Conservation (phyloP, 1,139 yeast genomes). For the Pichia sp. region DNA sequence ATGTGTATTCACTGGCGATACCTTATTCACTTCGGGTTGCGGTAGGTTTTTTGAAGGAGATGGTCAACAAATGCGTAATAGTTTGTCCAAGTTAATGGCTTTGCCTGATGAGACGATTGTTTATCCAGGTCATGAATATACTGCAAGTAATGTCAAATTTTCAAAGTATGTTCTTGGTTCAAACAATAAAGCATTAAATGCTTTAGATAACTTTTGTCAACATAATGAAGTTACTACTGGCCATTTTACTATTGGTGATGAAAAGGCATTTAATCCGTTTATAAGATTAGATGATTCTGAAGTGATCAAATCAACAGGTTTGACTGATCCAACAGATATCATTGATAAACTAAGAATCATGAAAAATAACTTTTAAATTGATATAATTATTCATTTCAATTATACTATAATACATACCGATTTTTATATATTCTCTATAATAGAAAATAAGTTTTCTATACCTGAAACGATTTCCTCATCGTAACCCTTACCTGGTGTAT, state of each 20-base stretch:
- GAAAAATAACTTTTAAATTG: slow-evolving; percentile 36
- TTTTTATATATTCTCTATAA: slow-evolving; percentile 16
- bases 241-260: slow-evolving; percentile 75
- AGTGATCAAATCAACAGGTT: slow-evolving; percentile 38
- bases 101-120: slow-evolving; percentile 68
- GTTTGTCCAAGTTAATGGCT: slow-evolving; percentile 52
- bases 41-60: slow-evolving; percentile 95
- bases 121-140: slow-evolving; percentile 95
- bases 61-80: slow-evolving; percentile 69
- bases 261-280: slow-evolving; percentile 78
- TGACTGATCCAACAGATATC: slow-evolving; percentile 32
- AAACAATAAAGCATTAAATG: slow-evolving; percentile 45
- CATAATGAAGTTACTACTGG: slow-evolving; percentile 76
- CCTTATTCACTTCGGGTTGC: slow-evolving; percentile 89
- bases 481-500: slow-evolving; percentile 56
- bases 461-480: slow-evolving; percentile 70
- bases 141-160: slow-evolving; percentile 72
- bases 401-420: neutral
- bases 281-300: slow-evolving; percentile 59
- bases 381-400: neutral
- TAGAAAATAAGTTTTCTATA: slow-evolving; percentile 47
- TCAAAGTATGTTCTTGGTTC: slow-evolving; percentile 54
- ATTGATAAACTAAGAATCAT: slow-evolving; percentile 44
- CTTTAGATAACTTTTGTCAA: slow-evolving; percentile 45
- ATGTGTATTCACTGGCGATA: slow-evolving; percentile 93